phyloP scores from a whole-genome alignment of 257 asterid species.

The Gynochthodes officinalis region DNA sequence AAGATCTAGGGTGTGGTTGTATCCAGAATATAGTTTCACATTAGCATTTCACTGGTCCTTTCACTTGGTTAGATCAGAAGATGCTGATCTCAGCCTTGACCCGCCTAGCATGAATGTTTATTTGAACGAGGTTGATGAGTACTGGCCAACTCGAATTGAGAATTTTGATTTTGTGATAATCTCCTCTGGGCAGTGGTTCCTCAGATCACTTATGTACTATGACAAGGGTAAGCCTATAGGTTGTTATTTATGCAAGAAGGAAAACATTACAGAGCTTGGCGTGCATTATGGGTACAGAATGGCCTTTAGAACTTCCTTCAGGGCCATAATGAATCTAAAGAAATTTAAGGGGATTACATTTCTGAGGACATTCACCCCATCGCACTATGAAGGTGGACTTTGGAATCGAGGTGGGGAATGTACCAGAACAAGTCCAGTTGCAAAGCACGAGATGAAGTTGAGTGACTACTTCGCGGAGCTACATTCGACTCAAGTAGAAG shows the following conservation, averaged over 20 bases:
- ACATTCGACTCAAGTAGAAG: slow-evolving; percentile 32
- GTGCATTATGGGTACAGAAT: slow-evolving; percentile 25
- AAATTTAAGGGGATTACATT: slow-evolving; percentile 17
- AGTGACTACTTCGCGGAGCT: slow-evolving; percentile 20
- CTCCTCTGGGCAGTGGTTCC: slow-evolving; percentile 71
- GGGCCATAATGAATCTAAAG: slow-evolving; percentile 16
- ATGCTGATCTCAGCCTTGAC: slow-evolving; percentile 29
- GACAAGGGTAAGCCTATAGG: slow-evolving; percentile 22
- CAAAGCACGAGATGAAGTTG: slow-evolving; percentile 35
- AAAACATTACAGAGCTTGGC: slow-evolving; percentile 23
- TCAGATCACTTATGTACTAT: slow-evolving; percentile 22
- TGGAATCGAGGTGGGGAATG: slow-evolving; percentile 93
- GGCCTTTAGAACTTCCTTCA: slow-evolving; percentile 32
- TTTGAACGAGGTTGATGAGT: slow-evolving; percentile 54
- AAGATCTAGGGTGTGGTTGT: slow-evolving; percentile 44
- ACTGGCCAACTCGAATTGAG: slow-evolving; percentile 50
- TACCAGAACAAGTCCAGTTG: slow-evolving; percentile 47
- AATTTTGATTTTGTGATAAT: slow-evolving; percentile 49
- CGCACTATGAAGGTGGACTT: slow-evolving; percentile 74
- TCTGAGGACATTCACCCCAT: slow-evolving; percentile 46
- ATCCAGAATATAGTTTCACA: slow-evolving; percentile 48
- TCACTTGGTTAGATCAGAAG: slow-evolving; percentile 41
- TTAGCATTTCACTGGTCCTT: slow-evolving; percentile 55
- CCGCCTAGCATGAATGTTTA: slow-evolving; percentile 45
- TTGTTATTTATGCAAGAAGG: slow-evolving; percentile 18